Conservation (phyloP, 331 rosid species). For the Phaseolus coccineus region DNA sequence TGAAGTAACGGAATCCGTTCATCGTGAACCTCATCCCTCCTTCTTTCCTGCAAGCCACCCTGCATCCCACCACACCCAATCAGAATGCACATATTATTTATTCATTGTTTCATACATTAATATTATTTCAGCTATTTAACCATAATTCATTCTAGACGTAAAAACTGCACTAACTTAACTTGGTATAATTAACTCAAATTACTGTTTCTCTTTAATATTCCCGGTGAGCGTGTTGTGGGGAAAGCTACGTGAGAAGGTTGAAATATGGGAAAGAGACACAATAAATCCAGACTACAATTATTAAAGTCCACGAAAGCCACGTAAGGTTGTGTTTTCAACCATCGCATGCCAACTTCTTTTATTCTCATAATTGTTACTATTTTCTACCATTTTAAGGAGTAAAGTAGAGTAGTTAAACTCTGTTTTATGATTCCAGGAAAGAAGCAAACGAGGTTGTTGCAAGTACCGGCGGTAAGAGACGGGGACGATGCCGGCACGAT, state of each 20-base stretch:
- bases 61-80: constrained; percentile 34
- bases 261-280: not conserved
- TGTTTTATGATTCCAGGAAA: not conserved
- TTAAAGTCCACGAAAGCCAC: not conserved
- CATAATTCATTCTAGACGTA: no score
- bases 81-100: not conserved
- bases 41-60: constrained; percentile 63
- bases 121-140: not conserved
- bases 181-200: no score
- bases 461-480: constrained; percentile 72
- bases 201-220: not conserved
- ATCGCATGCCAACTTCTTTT: not conserved
- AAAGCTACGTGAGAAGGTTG: not conserved
- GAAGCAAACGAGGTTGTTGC: not conserved
- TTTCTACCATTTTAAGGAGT: not conserved
- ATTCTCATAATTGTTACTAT: not conserved
- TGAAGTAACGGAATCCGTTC: constrained; percentile 60
- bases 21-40: constrained; percentile 78
- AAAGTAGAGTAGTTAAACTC: not conserved
- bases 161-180: no score
- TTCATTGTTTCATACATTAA: not conserved
- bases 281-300: not conserved
- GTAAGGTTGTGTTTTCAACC: no score
- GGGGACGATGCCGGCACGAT: constrained; percentile 75
- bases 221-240: not conserved